phyloP scores from a whole-genome alignment of 1,139 yeast species.

The Zygosaccharomyces pseudobailii region DNA sequence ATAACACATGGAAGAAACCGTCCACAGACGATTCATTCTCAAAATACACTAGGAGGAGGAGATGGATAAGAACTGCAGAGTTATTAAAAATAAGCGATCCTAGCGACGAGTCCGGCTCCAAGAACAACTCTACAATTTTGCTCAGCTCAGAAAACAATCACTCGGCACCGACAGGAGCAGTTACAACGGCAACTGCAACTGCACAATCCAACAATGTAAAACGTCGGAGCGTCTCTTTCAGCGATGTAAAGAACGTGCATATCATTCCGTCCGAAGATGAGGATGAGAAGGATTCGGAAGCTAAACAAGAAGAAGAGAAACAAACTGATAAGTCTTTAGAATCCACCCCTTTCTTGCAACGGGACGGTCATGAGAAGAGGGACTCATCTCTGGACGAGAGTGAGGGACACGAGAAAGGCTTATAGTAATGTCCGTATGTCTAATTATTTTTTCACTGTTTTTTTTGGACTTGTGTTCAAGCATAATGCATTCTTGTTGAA shows the following conservation, averaged over 20 bases:
- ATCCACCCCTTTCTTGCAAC: neutral
- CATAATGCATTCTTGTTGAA: slow-evolving; percentile 20
- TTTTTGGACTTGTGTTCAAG: slow-evolving; percentile 6
- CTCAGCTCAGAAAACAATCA: neutral
- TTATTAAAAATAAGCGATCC: slow-evolving; percentile 40
- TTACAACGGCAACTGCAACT: slow-evolving; percentile 3
- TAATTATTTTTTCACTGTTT: neutral
- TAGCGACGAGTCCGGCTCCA: neutral
- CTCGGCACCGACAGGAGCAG: slow-evolving; percentile 1
- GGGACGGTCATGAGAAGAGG: neutral
- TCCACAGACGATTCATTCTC: slow-evolving; percentile 83
- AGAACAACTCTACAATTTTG: neutral
- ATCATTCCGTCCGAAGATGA: slow-evolving; percentile 23
- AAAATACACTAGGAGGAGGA: slow-evolving; percentile 86
- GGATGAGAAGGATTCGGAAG: slow-evolving; percentile 4
- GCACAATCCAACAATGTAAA: neutral
- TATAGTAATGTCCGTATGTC: neutral
- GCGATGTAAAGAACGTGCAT: slow-evolving; percentile 26
- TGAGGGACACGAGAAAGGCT: neutral
- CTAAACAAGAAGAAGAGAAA: neutral
- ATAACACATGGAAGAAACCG: slow-evolving; percentile 92
- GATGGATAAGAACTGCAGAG: slow-evolving; percentile 96
- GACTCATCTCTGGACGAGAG: neutral
- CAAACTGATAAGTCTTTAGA: neutral
- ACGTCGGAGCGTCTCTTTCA: slow-evolving; percentile 30